Evolutionary conservation across 2,329 filamentous ascomycete species (phyloP).

Genomic region (Diplocarpon rosae): DNA sequence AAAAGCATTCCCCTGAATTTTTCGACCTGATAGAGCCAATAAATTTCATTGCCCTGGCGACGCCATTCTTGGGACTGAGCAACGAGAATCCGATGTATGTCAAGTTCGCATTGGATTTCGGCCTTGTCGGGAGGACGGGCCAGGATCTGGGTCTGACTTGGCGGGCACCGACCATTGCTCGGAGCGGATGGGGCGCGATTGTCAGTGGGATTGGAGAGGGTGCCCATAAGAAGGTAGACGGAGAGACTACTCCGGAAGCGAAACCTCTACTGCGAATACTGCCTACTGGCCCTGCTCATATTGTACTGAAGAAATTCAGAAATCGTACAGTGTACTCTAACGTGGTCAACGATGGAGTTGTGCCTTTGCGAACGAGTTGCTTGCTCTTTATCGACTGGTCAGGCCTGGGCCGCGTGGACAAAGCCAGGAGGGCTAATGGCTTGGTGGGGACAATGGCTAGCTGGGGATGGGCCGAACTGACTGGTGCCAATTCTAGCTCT

Average conservation of each 20-base stretch:
- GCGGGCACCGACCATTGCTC: slow-evolving; percentile 75
- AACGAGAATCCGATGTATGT: slow-evolving; percentile 98
- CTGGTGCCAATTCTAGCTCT: slow-evolving; percentile 44
- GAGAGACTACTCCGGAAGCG: slow-evolving; percentile 59
- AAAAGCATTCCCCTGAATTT: slow-evolving; percentile 88
- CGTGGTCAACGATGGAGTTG: slow-evolving; percentile 95
- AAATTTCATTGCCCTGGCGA: slow-evolving; percentile 82
- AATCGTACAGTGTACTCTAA: slow-evolving; percentile 93
- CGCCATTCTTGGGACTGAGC: slow-evolving; percentile 81
- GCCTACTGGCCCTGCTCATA: slow-evolving; percentile 82
- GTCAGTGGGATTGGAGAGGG: slow-evolving; percentile 70
- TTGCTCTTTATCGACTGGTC: slow-evolving; percentile 96
- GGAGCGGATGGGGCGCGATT: slow-evolving; percentile 80
- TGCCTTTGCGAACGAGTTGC: slow-evolving; percentile 88
- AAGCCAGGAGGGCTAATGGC: slow-evolving; percentile 83
- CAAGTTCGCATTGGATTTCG: slow-evolving; percentile 93
- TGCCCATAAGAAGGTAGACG: slow-evolving; percentile 46
- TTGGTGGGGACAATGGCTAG: slow-evolving; percentile 86
- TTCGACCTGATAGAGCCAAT: slow-evolving; percentile 77
- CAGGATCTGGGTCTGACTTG: slow-evolving; percentile 92
- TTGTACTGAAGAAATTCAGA: slow-evolving; percentile 74
- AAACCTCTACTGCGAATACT: slow-evolving; percentile 84
- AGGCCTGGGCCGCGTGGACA: slow-evolving; percentile 84
- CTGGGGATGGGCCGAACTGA: slow-evolving; percentile 92
- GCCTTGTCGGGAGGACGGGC: slow-evolving; percentile 87